Evolutionary conservation across 495 filamentous ascomycete genomes (phyloP), one percentile per base, ranked within the genome.

Genomic region (Xylaria venustula): DNA sequence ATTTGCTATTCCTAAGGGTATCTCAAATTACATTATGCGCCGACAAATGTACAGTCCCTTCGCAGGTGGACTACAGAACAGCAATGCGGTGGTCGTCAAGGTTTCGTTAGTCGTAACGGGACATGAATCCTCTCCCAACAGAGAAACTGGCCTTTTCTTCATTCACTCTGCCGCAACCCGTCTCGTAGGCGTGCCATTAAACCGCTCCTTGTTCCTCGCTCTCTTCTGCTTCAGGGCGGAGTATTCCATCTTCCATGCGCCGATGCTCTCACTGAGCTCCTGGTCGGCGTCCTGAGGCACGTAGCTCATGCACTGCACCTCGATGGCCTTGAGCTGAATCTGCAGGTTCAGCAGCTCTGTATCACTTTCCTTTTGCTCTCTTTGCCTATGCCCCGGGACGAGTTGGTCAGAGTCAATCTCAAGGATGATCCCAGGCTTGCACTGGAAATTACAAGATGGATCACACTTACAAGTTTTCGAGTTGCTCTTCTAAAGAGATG

Each of bases 321-420:
- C 79, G 62, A 85, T 75, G 48, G 81, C 79, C 26, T 81, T 77
- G 23, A 85, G 73, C 62, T 79, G 75, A 46, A 84, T 76, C 25
- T 80, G 78, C 17, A 85, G 75, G 67, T 78, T 80, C 40, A 75
- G 73, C 34, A 85, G 76, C 48, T 83, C 75, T 42, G 73, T 75
- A 44, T 75, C 69, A 57, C 67, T 69, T 61, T 71, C 70, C 26
- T 68, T 67, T 34, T 69, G 69, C 41, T 77, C 69, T 7, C 70
- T 67, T 53, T 75, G n/a, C n/a, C n/a, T n/a, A n/a, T n/a, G n/a
- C 76, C 34, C 75, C 77, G 54, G 41, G 11, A 22, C 54, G 36
- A 57, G 60, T 70, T 51, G 67, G 67, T 62, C 30, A 12, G 23
- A 1, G 30, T 34, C 5, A 34, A 34, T 34, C 11, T 34, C n/a